These are phyloP conservation scores for Suillus bovinus DNA, from an alignment of 768 basidiomycete species.

Conservation along the genomic window DNA sequence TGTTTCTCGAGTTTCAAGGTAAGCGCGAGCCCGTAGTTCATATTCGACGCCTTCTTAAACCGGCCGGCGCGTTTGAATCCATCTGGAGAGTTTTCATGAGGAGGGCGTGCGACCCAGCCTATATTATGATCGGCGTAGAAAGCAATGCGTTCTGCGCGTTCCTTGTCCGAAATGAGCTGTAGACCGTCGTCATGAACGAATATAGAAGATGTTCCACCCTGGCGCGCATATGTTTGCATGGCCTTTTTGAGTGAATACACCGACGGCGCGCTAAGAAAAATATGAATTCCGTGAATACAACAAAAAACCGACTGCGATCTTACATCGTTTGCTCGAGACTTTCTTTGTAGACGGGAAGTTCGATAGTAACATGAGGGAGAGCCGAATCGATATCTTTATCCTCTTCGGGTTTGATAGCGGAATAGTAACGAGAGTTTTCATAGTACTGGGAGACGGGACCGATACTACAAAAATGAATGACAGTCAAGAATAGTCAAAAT, in stretches of 20 bases:
- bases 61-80: constrained; percentile 68
- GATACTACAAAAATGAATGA: constrained; percentile 41
- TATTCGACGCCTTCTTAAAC: constrained; percentile 89
- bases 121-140: constrained; percentile 76
- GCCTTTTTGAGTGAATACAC: constrained; percentile 77
- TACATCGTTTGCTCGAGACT: constrained; percentile 81
- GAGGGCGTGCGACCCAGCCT: constrained; percentile 79
- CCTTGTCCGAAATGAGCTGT: constrained; percentile 59
- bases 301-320: constrained; percentile 27
- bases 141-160: constrained; percentile 60
- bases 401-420: constrained; percentile 59
- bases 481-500: constrained; percentile 6
- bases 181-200: constrained; percentile 75
- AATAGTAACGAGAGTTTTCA: constrained; percentile 84
- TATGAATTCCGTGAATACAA: not conserved
- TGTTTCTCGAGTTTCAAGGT: constrained; percentile 53
- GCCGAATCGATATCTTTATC: constrained; percentile 63
- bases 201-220: constrained; percentile 77
- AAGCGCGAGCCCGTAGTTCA: constrained; percentile 70
- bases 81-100: constrained; percentile 49
- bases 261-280: constrained; percentile 53
- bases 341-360: constrained; percentile 90
- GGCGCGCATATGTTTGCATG: constrained; percentile 85
- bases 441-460: constrained; percentile 87
- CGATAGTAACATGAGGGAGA: constrained; percentile 75